Evolutionary conservation across 208 protist species (phyloP), one percentile per base, ranked within the genome.

Genomic region (Leishmania gerbilli): DNA sequence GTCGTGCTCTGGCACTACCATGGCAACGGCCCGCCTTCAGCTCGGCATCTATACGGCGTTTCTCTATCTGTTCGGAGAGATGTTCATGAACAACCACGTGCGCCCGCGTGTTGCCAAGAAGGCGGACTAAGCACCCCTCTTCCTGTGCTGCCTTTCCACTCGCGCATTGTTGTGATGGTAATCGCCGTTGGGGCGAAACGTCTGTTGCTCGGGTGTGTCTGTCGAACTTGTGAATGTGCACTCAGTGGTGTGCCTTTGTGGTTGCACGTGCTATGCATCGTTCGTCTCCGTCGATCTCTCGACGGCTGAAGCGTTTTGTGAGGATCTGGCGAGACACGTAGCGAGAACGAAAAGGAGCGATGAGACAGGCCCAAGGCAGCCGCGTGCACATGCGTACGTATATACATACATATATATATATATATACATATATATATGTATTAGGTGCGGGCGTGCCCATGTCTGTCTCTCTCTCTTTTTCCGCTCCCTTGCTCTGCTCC

Each of bases 1-100:
- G 51, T 88, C 87, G 53, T 92, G 92, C 72, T 79, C 88, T 15
- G 92, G 92, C 65, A 90, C 90, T 31, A 87, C 89, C 24, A 83
- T 80, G 75, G 79, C 84, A 72, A 91, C 86, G 42, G 90, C 89
- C 45, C 90, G 92, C 34, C 87, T 93, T 19, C 91, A 95, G 80
- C 84, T 98, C n/a, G 87, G 88, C 79, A 99, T 99, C 93, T 98
- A 98, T 82, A 81, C 87, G 45, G 89, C 87, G 27, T 98, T 98
- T 84, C 89, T 98, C 51, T 88, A 93, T 71, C 94, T 99, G 79
- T 99, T 99, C 84, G 84, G 89, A 3, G 84, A 96, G 75, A 95
- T 98, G 89, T 97, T 98, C 84, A 56, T 96, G 49, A 90, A 95
- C 84, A 79, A 85, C 56, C 95, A 98, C 86, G 77, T 98, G 77